Base-by-base conservation (phyloP, 1,139 yeast species). In the Yamadazyma diddensiae region DNA sequence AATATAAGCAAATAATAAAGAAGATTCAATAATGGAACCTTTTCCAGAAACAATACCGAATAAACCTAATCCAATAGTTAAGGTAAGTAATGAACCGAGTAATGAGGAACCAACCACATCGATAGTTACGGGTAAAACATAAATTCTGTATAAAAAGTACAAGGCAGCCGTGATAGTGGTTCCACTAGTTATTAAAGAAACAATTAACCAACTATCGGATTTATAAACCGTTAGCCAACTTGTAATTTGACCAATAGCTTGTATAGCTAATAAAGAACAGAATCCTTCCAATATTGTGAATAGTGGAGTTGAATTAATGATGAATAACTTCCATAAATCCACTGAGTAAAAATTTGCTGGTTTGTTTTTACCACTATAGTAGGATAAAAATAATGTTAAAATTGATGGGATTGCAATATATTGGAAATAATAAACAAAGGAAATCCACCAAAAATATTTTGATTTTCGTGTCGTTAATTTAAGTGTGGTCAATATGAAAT, bases 261-360 rank as follows among this genome's bases (percentile, higher is more conserved):
- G 98, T 41, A 92, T 86, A 18, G 88, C 81, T 36, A 92, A 65
- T 26, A 92, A 72, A 0, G 96, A 80, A 59, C 97, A 92, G 49
- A 92, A 82, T 1, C 98, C 98, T 62, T 92, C 98, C 35, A 88
- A 62, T 11, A 88, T 70, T 1, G 97, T 85, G 58, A 92, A 90
- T 29, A 85, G 65, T 1, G 96, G 94, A 1, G 98, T 92, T 6
- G 95, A 77, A 53, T 86, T 85, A 29, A 79, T 70, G 28, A 92
- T 65, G 28, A 83, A 60, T 35, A 73, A 55, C 42, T 76, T 73
- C 97, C 97, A 90, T 4, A 64, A 24, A 31, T 58, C 50, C 26
- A 62, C 50, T 29, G 59, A 28, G 12, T 36, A 31, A n/a, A 42
- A 36, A 9, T 21, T 26, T 4, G 12, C 15, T 4, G 43, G 38